Evolutionary conservation across 768 basidiomycete genomes (phyloP).

Genomic region (Pleurotus salmoneostramineus): DNA sequence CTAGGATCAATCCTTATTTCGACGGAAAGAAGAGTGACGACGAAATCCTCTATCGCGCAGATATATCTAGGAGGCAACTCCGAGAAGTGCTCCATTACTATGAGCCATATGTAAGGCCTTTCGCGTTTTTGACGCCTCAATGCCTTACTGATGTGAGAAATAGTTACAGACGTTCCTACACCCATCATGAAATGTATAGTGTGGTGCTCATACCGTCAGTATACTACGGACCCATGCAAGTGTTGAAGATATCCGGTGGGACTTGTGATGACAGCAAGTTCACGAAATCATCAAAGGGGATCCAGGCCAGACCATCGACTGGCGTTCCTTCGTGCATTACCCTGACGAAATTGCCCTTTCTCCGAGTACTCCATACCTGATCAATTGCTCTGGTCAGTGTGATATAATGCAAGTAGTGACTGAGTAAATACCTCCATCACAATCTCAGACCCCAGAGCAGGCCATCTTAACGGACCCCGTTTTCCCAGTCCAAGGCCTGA

Average conservation of each 20-base stretch:
- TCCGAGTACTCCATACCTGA: constrained; percentile 10
- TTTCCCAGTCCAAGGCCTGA: constrained; percentile 13
- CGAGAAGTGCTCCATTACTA: constrained; percentile 82
- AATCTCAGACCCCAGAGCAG: constrained; percentile 13
- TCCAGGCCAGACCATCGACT: constrained; percentile 9
- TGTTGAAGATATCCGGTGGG: constrained; percentile 8
- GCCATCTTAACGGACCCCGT: constrained; percentile 8
- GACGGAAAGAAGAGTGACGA: constrained; percentile 91
- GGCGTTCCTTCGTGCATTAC: constrained; percentile 13
- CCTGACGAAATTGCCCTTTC: constrained; percentile 7
- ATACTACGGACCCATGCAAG: constrained; percentile 1
- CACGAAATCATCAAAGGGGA: constrained; percentile 10
- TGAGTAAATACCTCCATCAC: constrained; percentile 11
- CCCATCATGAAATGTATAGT: constrained; percentile 17
- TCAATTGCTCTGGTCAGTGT: not conserved
- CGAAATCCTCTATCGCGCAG: constrained; percentile 88
- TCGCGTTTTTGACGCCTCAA: not conserved
- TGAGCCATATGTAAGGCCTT: constrained; percentile 75
- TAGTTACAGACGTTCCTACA: constrained; percentile 45
- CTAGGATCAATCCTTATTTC: constrained; percentile 88
- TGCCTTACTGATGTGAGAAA: not conserved
- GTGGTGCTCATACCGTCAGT: no score
- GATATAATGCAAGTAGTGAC: not conserved
- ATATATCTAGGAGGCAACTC: constrained; percentile 80
- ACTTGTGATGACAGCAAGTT: constrained; percentile 10